phyloP scores from a whole-genome alignment of 1,284 basidiomycete genomes.

The Rhodotorula sp. region DNA sequence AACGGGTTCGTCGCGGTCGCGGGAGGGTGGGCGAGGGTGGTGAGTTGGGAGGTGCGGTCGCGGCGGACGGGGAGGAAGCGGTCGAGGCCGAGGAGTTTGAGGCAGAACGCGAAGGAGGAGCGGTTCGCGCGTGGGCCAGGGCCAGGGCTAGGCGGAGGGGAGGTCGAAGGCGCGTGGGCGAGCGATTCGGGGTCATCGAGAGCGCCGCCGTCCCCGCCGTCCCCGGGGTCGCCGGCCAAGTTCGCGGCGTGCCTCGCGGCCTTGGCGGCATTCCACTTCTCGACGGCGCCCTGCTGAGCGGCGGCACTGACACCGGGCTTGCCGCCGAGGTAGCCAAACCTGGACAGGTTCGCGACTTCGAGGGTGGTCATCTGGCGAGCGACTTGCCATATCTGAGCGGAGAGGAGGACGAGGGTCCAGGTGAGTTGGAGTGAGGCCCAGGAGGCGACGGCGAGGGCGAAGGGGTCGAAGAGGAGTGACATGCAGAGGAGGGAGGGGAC shows the following conservation, averaged over 20 bases:
- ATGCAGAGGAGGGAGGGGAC: slow-evolving; percentile 68
- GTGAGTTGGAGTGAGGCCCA: slow-evolving; percentile 90
- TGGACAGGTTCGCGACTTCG: slow-evolving; percentile 89
- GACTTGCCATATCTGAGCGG: slow-evolving; percentile 86
- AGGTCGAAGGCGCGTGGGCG: slow-evolving; percentile 25
- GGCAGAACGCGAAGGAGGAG: slow-evolving; percentile 60
- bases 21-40: slow-evolving; percentile 52
- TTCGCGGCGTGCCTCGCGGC: slow-evolving; percentile 8
- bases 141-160: neutral
- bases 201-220: slow-evolving; percentile 36
- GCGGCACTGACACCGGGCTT: slow-evolving; percentile 19
- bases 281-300: slow-evolving; percentile 4
- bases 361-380: slow-evolving; percentile 92
- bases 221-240: slow-evolving; percentile 28
- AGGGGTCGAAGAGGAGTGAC: slow-evolving; percentile 64
- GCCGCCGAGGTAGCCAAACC: slow-evolving; percentile 91
- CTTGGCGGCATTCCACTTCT: neutral
- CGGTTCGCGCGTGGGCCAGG: slow-evolving; percentile 43
- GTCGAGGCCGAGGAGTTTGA: slow-evolving; percentile 87
- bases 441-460: slow-evolving; percentile 72
- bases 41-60: slow-evolving; percentile 51
- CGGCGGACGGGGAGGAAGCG: slow-evolving; percentile 77
- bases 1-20: slow-evolving; percentile 78
- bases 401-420: slow-evolving; percentile 86
- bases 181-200: slow-evolving; percentile 30